Percentiles rank a stretch among this genome's conserved stretches.
phyloP scores from a whole-genome alignment of 2,329 filamentous ascomycete genomes.

The Pestalotiopsis sp. region DNA sequence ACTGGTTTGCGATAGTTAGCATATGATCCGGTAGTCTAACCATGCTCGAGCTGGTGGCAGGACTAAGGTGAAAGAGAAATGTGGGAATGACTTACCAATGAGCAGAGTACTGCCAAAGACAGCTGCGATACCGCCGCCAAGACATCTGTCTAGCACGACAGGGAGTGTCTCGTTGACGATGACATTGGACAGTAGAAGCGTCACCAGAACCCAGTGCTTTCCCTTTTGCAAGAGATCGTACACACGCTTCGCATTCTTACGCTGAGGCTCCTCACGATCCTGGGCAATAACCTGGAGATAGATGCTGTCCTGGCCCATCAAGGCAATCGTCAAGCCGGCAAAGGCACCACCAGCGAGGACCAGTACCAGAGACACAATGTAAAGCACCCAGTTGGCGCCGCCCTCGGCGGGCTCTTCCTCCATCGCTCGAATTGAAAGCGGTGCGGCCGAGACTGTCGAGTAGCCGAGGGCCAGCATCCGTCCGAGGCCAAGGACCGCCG shows the following conservation, averaged over 20 bases:
- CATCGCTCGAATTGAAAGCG: slow-evolving; percentile 30
- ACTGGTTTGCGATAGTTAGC: slow-evolving; percentile 55
- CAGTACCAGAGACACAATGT: slow-evolving; percentile 75
- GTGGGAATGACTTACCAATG: slow-evolving; percentile 69
- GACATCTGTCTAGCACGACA: slow-evolving; percentile 89
- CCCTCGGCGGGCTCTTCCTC: slow-evolving; percentile 56
- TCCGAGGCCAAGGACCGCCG: slow-evolving; percentile 14
- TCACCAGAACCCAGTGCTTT: slow-evolving; percentile 98
- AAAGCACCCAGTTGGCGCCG: slow-evolving; percentile 77
- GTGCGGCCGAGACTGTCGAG: slow-evolving; percentile 14
- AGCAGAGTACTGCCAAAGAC: slow-evolving; percentile 90
- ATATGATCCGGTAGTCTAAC: not conserved
- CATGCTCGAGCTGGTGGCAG: not conserved
- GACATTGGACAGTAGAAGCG: slow-evolving; percentile 90
- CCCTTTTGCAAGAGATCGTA: slow-evolving; percentile 79
- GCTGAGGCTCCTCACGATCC: slow-evolving; percentile 83
- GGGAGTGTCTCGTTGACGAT: slow-evolving; percentile 97
- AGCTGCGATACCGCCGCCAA: slow-evolving; percentile 93
- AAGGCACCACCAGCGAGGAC: slow-evolving; percentile 91
- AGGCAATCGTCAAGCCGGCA: slow-evolving; percentile 86
- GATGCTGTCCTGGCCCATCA: slow-evolving; percentile 84
- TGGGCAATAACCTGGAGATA: slow-evolving; percentile 93
- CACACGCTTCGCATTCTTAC: slow-evolving; percentile 81
- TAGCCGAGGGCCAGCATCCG: slow-evolving; percentile 10
- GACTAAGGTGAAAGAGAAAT: not conserved